A percentile compares a stretch with the other conserved stretches of the same genome.
phyloP scores from a whole-genome alignment of 2,329 filamentous ascomycete genomes.

The Dactylellina leptospora region DNA sequence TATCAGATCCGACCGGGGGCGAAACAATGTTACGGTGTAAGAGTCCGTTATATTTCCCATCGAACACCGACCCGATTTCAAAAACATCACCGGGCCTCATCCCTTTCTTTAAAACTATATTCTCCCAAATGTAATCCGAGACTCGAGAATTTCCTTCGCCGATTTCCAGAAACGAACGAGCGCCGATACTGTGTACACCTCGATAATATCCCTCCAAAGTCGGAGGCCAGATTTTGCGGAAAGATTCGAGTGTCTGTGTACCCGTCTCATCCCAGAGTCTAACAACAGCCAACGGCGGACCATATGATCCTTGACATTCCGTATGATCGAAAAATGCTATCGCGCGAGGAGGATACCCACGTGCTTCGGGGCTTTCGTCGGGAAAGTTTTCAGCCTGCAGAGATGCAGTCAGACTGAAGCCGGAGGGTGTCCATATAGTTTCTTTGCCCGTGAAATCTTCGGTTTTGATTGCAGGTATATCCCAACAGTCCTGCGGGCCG shows the following conservation, averaged over 20 bases:
- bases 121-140: background rate
- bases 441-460: background rate
- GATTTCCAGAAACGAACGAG: slow-evolving; percentile 11
- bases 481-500: slow-evolving; percentile 2
- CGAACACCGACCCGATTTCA: background rate
- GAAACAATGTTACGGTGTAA: background rate
- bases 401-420: slow-evolving; percentile 15
- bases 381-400: background rate
- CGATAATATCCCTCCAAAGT: background rate
- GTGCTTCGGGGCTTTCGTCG: background rate
- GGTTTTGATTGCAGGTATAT: slow-evolving; percentile 7
- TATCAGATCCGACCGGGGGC: slow-evolving; percentile 1
- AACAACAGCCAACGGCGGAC: background rate
- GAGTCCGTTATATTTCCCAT: background rate
- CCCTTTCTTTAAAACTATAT: background rate
- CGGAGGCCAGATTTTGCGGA: background rate
- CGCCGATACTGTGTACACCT: slow-evolving; percentile 2
- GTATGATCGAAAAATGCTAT: slow-evolving; percentile 6
- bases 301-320: background rate
- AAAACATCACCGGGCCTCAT: slow-evolving; percentile 1
- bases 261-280: slow-evolving; percentile 23
- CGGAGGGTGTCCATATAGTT: slow-evolving; percentile 5
- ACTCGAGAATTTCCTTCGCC: background rate
- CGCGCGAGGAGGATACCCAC: slow-evolving; percentile 17
- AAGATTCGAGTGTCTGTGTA: slow-evolving; percentile 10